Base-by-base conservation (phyloP, 305 asterid genomes). In the Stenogyne calaminthoides region DNA sequence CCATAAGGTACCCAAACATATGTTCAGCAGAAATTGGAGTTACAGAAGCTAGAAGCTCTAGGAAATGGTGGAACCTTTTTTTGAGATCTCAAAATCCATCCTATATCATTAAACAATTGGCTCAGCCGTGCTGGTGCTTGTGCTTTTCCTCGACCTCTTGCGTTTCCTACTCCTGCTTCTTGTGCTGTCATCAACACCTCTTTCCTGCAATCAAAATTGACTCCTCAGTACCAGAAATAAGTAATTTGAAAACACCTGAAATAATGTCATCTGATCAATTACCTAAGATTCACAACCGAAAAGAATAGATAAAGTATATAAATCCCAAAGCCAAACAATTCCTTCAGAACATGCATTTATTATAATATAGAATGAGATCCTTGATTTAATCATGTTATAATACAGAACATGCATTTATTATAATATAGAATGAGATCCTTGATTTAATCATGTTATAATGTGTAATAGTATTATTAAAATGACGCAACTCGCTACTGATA, bases 121-220 rank as follows among this genome's bases (percentile, higher is more conserved):
- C 70, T 77, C 81, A 0, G 71, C 69, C 16, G 78, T 76, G 47
- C 25, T 69, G 73, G 84, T 79, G 80, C 18, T 65, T 76, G 84
- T 80, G 80, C 69, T 72, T 79, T 86, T 86, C 56, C 76, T 72
- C 3, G 89, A 67, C 54, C 95, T 85, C 84, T 80, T 89, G 69
- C 92, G 86, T 74, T 88, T 88, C 82, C 82, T 80, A 56, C 82
- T 83, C 80, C 86, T 69, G 73, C 46, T 81, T 67, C 82, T 78
- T 57, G 64, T 62, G 66, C 75, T 60, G 67, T 63, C 70, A 61
- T 81, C 87, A 6, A 29, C 78, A 58, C 36, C 75, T 34, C 40
- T 81, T 77, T 80, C 91, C 91, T 85, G 95, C 77, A 81, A 47
- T 40, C 59, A 49, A 63, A 51, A 73, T 62, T 22, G 55, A 62